A percentile compares a stretch with the other conserved stretches of the same genome.
phyloP scores from a whole-genome alignment of 805 yeast species.

The Starmerella vaccinii region DNA sequence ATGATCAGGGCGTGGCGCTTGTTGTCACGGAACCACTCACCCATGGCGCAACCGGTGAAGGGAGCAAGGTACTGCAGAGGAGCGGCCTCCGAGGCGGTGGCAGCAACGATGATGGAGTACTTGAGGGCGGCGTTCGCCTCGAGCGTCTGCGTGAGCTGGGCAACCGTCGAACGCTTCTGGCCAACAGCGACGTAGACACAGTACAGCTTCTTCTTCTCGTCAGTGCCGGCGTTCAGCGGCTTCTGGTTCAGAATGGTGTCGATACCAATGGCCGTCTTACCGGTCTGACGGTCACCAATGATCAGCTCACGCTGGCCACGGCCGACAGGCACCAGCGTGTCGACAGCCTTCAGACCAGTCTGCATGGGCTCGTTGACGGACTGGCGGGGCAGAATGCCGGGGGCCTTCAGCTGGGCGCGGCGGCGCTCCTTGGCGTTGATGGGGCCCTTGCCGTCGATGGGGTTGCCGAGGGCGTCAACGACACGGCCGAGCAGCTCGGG shows the following conservation, averaged over 20 bases:
- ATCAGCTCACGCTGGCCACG: conserved; percentile 99
- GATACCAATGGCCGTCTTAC: conserved; percentile 98
- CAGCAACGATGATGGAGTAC: conserved; percentile 96
- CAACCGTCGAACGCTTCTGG: conserved; percentile 99
- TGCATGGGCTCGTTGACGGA: conserved; percentile 99
- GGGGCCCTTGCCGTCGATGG: conserved; percentile 99
- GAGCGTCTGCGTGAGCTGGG: conserved; percentile 97
- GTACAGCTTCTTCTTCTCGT: conserved; percentile 96
- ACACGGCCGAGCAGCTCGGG: conserved; percentile 98
- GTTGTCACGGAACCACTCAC: conserved; percentile 99
- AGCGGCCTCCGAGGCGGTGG: conserved; percentile 99
- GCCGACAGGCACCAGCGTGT: conserved; percentile 97
- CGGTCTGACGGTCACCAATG: conserved; percentile 99
- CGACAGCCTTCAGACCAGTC: conserved; percentile 98
- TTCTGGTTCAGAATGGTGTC: conserved; percentile 98
- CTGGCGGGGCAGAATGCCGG: conserved; percentile 99
- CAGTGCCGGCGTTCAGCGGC: conserved; percentile 93
- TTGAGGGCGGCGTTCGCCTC: conserved; percentile 97
- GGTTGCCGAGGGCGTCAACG: conserved; percentile 98
- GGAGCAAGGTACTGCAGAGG: conserved; percentile 99
- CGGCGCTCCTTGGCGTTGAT: conserved; percentile 70
- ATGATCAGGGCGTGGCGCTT: conserved; percentile 94
- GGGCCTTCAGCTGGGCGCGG: conserved; percentile 99
- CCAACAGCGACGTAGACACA: conserved; percentile 99
- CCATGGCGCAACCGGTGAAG: conserved; percentile 98